Conservation (phyloP, 192 early-diverging fungal species). For the Backusella australiensis region DNA sequence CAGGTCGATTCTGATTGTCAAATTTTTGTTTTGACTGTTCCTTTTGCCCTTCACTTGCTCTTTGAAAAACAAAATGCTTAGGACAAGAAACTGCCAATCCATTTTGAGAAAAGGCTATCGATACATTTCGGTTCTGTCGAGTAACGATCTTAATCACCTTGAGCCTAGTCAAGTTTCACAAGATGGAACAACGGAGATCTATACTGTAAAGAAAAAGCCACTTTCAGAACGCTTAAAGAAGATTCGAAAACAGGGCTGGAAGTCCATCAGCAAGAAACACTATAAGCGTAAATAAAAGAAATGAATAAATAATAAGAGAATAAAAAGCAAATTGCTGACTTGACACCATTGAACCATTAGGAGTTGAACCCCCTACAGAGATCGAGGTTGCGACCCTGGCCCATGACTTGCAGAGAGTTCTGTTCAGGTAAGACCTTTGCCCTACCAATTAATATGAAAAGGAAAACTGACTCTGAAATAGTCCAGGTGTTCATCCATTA, state of each 20-base stretch:
- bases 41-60: not conserved
- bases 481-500: conserved; percentile 79
- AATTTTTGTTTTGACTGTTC: not conserved
- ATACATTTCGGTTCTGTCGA: not conserved
- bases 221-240: not conserved
- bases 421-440: conserved; percentile 52
- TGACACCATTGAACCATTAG: not conserved
- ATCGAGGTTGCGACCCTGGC: conserved; percentile 40
- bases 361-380: not conserved
- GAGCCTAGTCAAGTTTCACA: not conserved
- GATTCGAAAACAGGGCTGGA: not conserved
- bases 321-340: not conserved
- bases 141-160: not conserved
- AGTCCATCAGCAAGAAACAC: not conserved
- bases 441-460: not conserved
- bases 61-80: not conserved
- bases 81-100: not conserved
- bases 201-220: not conserved
- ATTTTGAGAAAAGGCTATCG: not conserved
- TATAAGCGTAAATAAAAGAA: conserved; percentile 1
- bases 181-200: not conserved
- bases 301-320: not conserved
- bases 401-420: conserved; percentile 62
- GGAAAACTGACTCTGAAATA: conserved; percentile 21
- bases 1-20: not conserved